Evolutionary conservation across 2,329 filamentous ascomycete genomes (phyloP).

Genomic region (Passalora sequoiae): DNA sequence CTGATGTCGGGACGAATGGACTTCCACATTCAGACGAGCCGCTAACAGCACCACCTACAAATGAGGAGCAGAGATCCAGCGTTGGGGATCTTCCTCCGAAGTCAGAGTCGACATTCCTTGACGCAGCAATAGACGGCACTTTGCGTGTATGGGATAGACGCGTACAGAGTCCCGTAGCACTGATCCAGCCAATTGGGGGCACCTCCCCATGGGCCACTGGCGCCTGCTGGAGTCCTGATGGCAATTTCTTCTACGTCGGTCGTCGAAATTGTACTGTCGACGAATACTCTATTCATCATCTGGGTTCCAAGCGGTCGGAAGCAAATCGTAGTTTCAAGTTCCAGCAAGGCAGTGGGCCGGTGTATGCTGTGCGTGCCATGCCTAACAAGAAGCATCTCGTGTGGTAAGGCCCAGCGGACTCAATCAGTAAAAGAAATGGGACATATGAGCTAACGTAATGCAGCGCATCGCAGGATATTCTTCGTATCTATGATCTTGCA

Average conservation of each 20-base stretch:
- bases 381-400: conserved; percentile 86
- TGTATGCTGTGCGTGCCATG: conserved; percentile 86
- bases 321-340: conserved; percentile 80
- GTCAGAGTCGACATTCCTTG: conserved; percentile 77
- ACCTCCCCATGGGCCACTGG: conserved; percentile 97
- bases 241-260: conserved; percentile 91
- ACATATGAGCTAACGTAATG: no score
- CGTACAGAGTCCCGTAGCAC: conserved; percentile 68
- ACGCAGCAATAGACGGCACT: conserved; percentile 79
- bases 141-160: conserved; percentile 92
- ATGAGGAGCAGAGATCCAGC: conserved; percentile 27
- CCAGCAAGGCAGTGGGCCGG: conserved; percentile 79
- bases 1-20: conserved; percentile 38
- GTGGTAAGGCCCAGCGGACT: conserved; percentile 62
- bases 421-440: no score
- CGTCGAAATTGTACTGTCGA: conserved; percentile 89
- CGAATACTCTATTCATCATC: conserved; percentile 81
- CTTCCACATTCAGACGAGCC: conserved; percentile 50
- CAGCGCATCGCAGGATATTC: conserved; percentile 86
- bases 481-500: conserved; percentile 84
- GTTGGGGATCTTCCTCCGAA: conserved; percentile 41
- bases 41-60: conserved; percentile 32
- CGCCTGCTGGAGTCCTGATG: conserved; percentile 91
- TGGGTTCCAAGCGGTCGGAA: conserved; percentile 55
- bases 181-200: conserved; percentile 66